Evolutionary conservation across 768 basidiomycete species (phyloP), one percentile per base, ranked within the genome.

Genomic region (Termitomyces bulborhizus): DNA sequence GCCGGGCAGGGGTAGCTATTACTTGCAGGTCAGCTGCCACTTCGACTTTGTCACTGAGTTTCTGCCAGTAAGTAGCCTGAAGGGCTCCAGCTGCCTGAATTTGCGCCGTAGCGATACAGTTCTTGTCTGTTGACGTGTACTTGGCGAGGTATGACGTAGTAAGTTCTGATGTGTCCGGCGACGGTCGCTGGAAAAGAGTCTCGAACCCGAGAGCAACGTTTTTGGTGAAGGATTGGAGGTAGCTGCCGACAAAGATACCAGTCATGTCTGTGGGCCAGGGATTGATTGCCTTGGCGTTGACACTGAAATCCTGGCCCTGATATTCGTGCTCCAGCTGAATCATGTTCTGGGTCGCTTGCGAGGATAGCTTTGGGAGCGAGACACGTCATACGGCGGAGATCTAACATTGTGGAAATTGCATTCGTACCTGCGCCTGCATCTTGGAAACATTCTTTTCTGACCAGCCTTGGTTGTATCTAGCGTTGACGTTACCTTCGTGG

Each of bases 21-120:
- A 95, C 70, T 67, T 93, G 86, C 55, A 99, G 71, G 63, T 98
- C 96, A 32, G 94, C 93, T 32, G 93, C 96, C n/a, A 95, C 93
- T 58, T 98, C 97, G 12, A 99, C 89, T 72, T 96, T 93, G 55
- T 96, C 92, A 69, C 88, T 88, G 57, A 99, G 73, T 68, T 92
- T 94, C 60, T 98, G 94, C 90, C 93, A 97, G 71, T 98, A 99
- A 8, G 93, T 95, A 29, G 94, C 84, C 70, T 94, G 90, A 26
- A 97, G 64, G 47, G 91, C 80, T 24, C 95, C 93, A 15, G 83
- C 77, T 15, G 87, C 81, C 68, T 94, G 93, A 12, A 95, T 59
- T 65, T 92, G 90, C 12, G 92, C 88, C 4, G 94, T 96, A n/a
- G 91, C 93, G 63, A 93, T 94, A 92, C 93, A 95, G 66, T 79